These are phyloP conservation scores for Albifimbria verrucaria DNA, from an alignment of 2,329 filamentous ascomycete genomes.

Conservation along the genomic window DNA sequence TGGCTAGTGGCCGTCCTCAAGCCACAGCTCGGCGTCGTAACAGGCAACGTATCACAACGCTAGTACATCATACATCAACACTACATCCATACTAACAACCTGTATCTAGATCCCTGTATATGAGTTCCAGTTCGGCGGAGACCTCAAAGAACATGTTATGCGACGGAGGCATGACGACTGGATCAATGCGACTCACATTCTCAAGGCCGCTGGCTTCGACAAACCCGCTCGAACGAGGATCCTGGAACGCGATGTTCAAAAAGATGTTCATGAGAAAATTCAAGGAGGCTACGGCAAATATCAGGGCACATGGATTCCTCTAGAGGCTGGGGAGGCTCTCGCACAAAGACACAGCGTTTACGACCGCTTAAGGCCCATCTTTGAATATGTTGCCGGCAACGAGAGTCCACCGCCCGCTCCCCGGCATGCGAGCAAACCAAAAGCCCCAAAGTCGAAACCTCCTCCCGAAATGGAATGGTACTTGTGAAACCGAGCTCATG, in stretches of 20 bases:
- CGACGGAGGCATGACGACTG: constrained; percentile 88
- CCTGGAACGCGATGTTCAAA: constrained; percentile 93
- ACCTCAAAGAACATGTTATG: constrained; percentile 88
- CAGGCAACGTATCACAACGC: too few relatives aligned
- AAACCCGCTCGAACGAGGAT: constrained; percentile 95
- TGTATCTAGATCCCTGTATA: constrained; percentile 87
- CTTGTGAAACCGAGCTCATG: constrained; percentile 4
- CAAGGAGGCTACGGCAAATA: constrained; percentile 99
- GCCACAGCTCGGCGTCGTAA: too few relatives aligned
- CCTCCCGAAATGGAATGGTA: constrained; percentile 52
- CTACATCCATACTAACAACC: too few relatives aligned
- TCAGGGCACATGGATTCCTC: constrained; percentile 96
- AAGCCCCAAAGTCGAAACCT: constrained; percentile 56
- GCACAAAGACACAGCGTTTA: constrained; percentile 85
- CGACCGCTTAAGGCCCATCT: constrained; percentile 79
- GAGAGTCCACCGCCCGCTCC: constrained; percentile 90
- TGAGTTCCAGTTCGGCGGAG: constrained; percentile 81
- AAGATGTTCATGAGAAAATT: constrained; percentile 94
- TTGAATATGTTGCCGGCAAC: constrained; percentile 82
- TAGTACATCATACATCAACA: too few relatives aligned
- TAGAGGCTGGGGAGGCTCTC: constrained; percentile 74
- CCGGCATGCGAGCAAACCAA: constrained; percentile 85
- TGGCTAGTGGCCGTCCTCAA: too few relatives aligned
- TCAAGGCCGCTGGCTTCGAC: constrained; percentile 95
- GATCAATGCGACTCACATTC: constrained; percentile 99